A percentile compares a stretch with the other conserved stretches of the same genome.
phyloP scores from a whole-genome alignment of 371 early-diverging fungal genomes.

The Mortierella sp. region DNA sequence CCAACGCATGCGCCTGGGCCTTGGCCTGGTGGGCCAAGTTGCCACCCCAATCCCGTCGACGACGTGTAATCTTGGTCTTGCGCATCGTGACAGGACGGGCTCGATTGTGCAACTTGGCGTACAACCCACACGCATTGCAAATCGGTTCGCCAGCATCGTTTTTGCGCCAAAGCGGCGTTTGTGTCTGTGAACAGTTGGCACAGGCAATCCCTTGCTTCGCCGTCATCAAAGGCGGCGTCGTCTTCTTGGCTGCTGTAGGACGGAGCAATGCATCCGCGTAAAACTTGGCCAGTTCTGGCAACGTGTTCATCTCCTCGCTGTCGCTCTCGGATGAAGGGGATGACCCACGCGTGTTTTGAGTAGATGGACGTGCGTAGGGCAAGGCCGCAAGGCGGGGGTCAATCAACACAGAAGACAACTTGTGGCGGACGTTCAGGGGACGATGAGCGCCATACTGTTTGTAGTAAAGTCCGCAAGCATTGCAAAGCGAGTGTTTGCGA shows the following conservation, averaged over 20 bases:
- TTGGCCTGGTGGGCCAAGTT: conserved; percentile 48
- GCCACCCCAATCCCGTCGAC: conserved; percentile 64
- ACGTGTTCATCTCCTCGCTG: conserved; percentile 12
- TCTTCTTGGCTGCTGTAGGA: conserved; percentile 26
- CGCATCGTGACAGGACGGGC: conserved; percentile 70
- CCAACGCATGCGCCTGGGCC: conserved; percentile 47
- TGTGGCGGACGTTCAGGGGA: conserved; percentile 70
- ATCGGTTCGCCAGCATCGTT: conserved; percentile 79
- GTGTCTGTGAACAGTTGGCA: conserved; percentile 82
- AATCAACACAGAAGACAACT: conserved; percentile 53
- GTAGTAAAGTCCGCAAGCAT: conserved; percentile 87
- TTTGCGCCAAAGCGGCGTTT: conserved; percentile 89
- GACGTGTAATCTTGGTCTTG: conserved; percentile 69
- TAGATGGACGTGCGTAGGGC: conserved; percentile 38
- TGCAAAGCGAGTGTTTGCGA: conserved; percentile 81
- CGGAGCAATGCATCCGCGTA: conserved; percentile 43
- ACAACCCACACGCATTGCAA: conserved; percentile 91
- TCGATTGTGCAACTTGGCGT: conserved; percentile 79
- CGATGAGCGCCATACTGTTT: conserved; percentile 80
- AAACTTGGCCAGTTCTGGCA: conserved; percentile 51
- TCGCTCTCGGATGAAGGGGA: conserved; percentile 47
- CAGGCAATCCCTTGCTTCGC: conserved; percentile 62
- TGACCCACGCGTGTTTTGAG: conserved; percentile 15
- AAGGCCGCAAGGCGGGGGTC: conserved; percentile 32
- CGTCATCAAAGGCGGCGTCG: conserved; percentile 45